Evolutionary conservation across 2,329 filamentous ascomycete species (phyloP).

Genomic region (Paraconiothyrium sp.): DNA sequence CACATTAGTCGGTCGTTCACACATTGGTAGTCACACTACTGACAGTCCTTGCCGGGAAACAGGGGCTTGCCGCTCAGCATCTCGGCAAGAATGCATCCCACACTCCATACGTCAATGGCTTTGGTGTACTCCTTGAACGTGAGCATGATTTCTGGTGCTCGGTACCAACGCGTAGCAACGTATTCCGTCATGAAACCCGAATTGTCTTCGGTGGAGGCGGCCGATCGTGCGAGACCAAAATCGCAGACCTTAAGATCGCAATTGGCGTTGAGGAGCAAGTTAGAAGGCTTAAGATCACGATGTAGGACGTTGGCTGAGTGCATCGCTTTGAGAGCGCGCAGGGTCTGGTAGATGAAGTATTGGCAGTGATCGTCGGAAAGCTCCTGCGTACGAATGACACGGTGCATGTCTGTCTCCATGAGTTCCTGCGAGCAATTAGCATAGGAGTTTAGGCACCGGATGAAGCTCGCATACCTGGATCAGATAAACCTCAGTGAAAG

Average conservation of each 20-base stretch:
- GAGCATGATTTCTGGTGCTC: conserved; percentile 99
- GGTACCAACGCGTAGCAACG: conserved; percentile 98
- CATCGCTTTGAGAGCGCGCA: conserved; percentile 98
- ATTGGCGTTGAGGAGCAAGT: conserved; percentile 95
- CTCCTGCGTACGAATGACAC: conserved; percentile 97
- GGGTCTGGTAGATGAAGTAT: conserved; percentile 99
- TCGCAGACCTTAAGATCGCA: conserved; percentile 99
- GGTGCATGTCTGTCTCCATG: conserved; percentile 99
- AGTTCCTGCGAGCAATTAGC: conserved; percentile 72
- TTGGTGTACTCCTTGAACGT: conserved; percentile 99
- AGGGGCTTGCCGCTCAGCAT: conserved; percentile 99
- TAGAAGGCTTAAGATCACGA: conserved; percentile 96
- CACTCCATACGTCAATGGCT: conserved; percentile 98
- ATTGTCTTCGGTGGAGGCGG: conserved; percentile 97
- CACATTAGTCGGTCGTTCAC: conserved; percentile 3
- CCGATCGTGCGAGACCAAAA: conserved; percentile 94
- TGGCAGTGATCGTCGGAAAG: conserved; percentile 99
- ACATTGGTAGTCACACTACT: conserved; percentile 45
- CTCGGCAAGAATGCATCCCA: conserved; percentile 96
- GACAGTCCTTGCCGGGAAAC: conserved; percentile 98
- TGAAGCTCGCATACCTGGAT: conserved; percentile 74
- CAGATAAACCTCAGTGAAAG: conserved; percentile 96
- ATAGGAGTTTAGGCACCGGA: background rate
- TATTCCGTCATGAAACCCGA: conserved; percentile 99
- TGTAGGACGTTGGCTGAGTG: conserved; percentile 98